phyloP scores from a whole-genome alignment of 2,329 filamentous ascomycete genomes.

The Aureobasidium sp. region DNA sequence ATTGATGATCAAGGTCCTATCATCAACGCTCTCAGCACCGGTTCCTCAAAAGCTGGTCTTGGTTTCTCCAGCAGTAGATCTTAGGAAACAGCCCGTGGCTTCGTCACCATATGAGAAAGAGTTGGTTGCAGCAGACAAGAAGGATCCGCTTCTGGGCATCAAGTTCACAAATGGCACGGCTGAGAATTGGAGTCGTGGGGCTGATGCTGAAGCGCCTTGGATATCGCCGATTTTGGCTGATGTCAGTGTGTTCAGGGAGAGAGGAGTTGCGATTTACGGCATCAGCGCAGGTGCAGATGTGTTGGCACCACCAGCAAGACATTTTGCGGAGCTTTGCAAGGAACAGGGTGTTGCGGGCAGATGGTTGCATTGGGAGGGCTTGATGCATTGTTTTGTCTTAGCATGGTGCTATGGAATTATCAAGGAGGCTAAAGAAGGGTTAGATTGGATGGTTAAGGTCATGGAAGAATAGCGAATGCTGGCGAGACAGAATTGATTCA shows the following conservation, averaged over 20 bases:
- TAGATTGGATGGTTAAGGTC: constrained; percentile 38
- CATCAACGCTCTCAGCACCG: constrained; percentile 19
- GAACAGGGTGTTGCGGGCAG: constrained; percentile 38
- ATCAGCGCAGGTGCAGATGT: constrained; percentile 46
- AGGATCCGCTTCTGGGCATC: constrained; percentile 40
- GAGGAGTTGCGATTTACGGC: constrained; percentile 42
- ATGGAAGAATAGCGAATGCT: no score
- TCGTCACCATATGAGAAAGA: constrained; percentile 15
- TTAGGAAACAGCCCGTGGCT: constrained; percentile 26
- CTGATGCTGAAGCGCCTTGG: constrained; percentile 34
- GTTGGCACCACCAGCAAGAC: constrained; percentile 42
- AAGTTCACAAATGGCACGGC: constrained; percentile 35
- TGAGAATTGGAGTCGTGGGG: constrained; percentile 32
- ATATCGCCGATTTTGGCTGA: constrained; percentile 41
- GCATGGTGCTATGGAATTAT: constrained; percentile 41
- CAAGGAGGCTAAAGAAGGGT: constrained; percentile 37
- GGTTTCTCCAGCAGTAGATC: constrained; percentile 43
- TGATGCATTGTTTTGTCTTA: constrained; percentile 53
- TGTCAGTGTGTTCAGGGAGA: constrained; percentile 29
- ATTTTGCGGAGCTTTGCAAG: constrained; percentile 39
- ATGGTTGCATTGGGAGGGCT: constrained; percentile 51
- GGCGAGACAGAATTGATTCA: no score
- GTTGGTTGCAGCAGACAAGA: constrained; percentile 31
- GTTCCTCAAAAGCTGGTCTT: constrained; percentile 32
- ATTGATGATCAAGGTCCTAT: constrained; percentile 31